A percentile compares a stretch with the other conserved stretches of the same genome.
Evolutionary conservation across 2,329 filamentous ascomycete genomes (phyloP).

Genomic region (Phaeoacremonium minimum): DNA sequence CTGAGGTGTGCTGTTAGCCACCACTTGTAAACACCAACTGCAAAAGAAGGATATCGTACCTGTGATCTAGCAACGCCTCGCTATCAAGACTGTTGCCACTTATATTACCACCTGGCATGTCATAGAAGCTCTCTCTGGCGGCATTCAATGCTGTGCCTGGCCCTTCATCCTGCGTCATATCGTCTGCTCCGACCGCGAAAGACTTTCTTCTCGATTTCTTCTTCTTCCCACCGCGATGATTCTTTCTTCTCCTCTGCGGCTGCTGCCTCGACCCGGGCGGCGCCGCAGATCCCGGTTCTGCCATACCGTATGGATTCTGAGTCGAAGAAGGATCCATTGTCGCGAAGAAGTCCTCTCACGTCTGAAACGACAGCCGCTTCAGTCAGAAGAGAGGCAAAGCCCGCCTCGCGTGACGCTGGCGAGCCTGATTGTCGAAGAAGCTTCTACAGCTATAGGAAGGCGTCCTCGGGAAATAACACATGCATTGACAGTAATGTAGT

Average conservation of each 20-base stretch:
- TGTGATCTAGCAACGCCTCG: constrained; percentile 81
- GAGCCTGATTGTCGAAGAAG: too few species aligned
- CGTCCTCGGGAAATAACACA: too few species aligned
- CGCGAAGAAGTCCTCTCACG: too few species aligned
- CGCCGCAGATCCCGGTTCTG: constrained; percentile 1
- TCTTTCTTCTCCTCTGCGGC: constrained; percentile 62
- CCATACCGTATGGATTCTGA: too few species aligned
- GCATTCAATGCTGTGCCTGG: constrained; percentile 13
- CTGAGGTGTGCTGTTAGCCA: constrained; percentile 26
- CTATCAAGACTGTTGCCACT: constrained; percentile 89
- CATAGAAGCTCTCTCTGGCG: constrained; percentile 41
- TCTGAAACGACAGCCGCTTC: too few species aligned
- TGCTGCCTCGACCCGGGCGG: constrained; percentile 10
- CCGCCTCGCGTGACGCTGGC: too few species aligned
- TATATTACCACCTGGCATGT: constrained; percentile 49
- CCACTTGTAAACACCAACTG: background rate
- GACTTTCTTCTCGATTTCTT: constrained; percentile 74
- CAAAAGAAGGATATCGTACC: constrained; percentile 40
- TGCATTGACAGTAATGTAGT: too few species aligned
- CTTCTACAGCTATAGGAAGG: too few species aligned
- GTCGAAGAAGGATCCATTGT: background rate
- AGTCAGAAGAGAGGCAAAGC: too few species aligned
- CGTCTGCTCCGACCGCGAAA: constrained; percentile 64
- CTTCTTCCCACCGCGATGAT: constrained; percentile 70
- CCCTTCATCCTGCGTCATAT: constrained; percentile 31